Evolutionary conservation across 768 basidiomycete genomes (phyloP).

Genomic region (Harrya chromipes): DNA sequence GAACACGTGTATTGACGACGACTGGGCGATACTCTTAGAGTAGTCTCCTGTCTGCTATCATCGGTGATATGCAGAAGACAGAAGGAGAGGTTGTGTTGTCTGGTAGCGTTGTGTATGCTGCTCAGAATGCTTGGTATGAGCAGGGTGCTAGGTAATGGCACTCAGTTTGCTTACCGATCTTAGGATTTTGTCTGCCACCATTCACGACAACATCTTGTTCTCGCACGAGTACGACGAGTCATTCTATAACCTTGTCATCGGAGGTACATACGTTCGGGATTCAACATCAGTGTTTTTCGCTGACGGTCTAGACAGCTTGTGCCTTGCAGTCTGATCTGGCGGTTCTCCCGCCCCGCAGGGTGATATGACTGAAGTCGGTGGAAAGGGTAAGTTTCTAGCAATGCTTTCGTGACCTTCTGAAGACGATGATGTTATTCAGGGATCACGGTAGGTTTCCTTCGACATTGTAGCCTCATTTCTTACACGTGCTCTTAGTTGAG

Average conservation of each 20-base stretch:
- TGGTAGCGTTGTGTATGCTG: slow-evolving; percentile 78
- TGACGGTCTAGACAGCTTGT: slow-evolving; percentile 53
- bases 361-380: slow-evolving; percentile 82
- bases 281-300: background rate
- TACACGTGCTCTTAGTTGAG: slow-evolving; percentile 47
- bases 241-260: slow-evolving; percentile 79
- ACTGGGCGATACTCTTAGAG: slow-evolving; percentile 41
- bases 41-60: slow-evolving; percentile 72
- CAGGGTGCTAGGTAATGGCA: background rate
- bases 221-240: slow-evolving; percentile 83
- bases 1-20: background rate
- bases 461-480: slow-evolving; percentile 10
- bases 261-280: slow-evolving; percentile 44
- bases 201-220: slow-evolving; percentile 91
- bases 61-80: slow-evolving; percentile 79
- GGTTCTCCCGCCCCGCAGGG: slow-evolving; percentile 75
- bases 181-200: slow-evolving; percentile 82
- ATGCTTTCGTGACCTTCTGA: background rate
- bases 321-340: slow-evolving; percentile 80
- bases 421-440: slow-evolving; percentile 26
- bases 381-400: slow-evolving; percentile 54
- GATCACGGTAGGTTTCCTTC: slow-evolving; percentile 50
- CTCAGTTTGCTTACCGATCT: background rate
- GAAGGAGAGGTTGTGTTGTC: slow-evolving; percentile 70
- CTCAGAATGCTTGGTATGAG: slow-evolving; percentile 84